These are phyloP conservation scores for Coemansia sp. DNA, from an alignment of 192 early-diverging fungal species.

Conservation along the genomic window DNA sequence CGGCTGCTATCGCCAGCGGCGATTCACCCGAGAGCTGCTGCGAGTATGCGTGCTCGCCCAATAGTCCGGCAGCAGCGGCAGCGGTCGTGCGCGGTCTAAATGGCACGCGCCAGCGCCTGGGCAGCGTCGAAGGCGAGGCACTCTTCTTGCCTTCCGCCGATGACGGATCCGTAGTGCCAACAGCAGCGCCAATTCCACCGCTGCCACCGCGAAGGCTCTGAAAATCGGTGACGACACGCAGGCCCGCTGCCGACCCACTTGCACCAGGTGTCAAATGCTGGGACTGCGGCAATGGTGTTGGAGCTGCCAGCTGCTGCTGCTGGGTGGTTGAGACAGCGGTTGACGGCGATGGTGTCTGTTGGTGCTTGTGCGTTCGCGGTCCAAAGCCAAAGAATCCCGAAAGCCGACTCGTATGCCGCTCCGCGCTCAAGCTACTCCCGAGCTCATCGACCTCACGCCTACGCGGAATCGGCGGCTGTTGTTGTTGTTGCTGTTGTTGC, in stretches of 20 bases:
- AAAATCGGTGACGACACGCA: conserved; percentile 49
- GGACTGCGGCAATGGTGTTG: background rate
- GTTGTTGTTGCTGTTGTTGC: conserved; percentile 17
- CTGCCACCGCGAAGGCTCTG: conserved; percentile 24
- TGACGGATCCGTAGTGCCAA: conserved; percentile 11
- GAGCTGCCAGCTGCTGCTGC: conserved; percentile 1
- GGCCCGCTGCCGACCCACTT: conserved; percentile 1
- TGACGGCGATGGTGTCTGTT: background rate
- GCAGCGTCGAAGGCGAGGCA: conserved; percentile 37
- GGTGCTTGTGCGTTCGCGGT: conserved; percentile 19
- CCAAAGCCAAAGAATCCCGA: conserved; percentile 57
- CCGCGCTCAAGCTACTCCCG: background rate
- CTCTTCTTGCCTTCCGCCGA: conserved; percentile 38
- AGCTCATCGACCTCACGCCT: background rate
- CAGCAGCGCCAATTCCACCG: background rate
- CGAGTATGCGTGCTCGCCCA: conserved; percentile 9
- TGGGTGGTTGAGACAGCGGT: conserved; percentile 9
- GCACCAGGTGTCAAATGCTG: background rate
- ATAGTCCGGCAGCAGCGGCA: background rate
- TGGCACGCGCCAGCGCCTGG: conserved; percentile 49
- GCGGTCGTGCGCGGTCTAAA: conserved; percentile 34
- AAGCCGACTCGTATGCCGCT: conserved; percentile 31
- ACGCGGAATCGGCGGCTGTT: background rate
- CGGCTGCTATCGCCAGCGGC: background rate
- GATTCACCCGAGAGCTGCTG: conserved; percentile 11